Evolutionary conservation across 2,329 filamentous ascomycete species (phyloP), one percentile per base, ranked within the genome.

Genomic region (Colletotrichum spinosum): DNA sequence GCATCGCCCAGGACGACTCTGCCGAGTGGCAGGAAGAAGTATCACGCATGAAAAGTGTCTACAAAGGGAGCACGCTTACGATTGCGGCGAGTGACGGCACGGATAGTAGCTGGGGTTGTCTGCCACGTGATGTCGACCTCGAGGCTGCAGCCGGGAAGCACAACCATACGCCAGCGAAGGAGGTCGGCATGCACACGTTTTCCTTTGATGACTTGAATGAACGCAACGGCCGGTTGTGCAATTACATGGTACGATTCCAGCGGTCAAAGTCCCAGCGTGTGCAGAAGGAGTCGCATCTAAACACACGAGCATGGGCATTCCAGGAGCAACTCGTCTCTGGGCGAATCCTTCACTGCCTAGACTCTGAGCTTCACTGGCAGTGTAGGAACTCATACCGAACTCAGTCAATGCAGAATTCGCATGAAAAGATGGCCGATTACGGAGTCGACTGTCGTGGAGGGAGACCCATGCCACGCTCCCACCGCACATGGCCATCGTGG

Each of bases 1-100:
- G 60, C 6, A 63, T 53, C 12, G 4, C 59, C 4, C 60, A 63
- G 33, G 60, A 63, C 3, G 60, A 54, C n/a, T 25, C 12, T 7
- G 42, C 15, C 2, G 55, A 63, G 4, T 59, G 60, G 60, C 41
- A 49, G 13, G 10, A 11, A 6, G 60, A 63, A 15, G 60, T 48
- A 2, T 58, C 60, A 6, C 12, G 42, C 0, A 63, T 63, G 60
- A 17, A 33, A 6, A 33, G 53, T 1, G 33, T 59, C 1, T 63
- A 59, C 2, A 42, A 54, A 8, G 60, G 60, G 1, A 54, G 55
- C 33, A 6, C 10, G 6, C 1, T 59, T 0, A 63, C 49, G 0
- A 38, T 63, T 4, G 42, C 46, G 1, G 60, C 60, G 12, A 59
- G 2, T 1, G n/a, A 38, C 0, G 55, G 54, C 1, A 4, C 3